phyloP scores from a whole-genome alignment of 2,329 filamentous ascomycete species.

The Lachnellula arida region DNA sequence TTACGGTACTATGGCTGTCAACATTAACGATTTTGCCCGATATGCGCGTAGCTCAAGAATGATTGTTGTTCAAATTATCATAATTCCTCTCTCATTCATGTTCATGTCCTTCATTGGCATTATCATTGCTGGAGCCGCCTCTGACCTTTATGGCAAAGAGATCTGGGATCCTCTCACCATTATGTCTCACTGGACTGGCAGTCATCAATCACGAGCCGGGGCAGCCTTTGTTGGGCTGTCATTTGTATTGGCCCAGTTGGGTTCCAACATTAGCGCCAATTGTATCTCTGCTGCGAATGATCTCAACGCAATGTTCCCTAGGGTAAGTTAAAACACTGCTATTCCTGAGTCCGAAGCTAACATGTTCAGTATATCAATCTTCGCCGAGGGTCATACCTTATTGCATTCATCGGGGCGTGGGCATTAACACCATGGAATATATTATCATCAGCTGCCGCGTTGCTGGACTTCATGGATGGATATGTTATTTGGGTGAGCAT shows the following conservation, averaged over 20 bases:
- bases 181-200: constrained; percentile 35
- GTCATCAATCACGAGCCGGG: constrained; percentile 29
- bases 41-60: constrained; percentile 18
- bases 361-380: constrained; percentile 50
- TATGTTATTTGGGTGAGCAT: constrained; percentile 27
- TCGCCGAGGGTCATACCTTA: constrained; percentile 45
- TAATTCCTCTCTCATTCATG: constrained; percentile 9
- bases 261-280: constrained; percentile 48
- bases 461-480: constrained; percentile 24
- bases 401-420: constrained; percentile 35
- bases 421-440: constrained; percentile 43
- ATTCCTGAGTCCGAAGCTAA: constrained; percentile 26
- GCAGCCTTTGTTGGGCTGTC: constrained; percentile 45
- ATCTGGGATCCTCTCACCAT: constrained; percentile 45
- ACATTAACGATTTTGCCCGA: constrained; percentile 39
- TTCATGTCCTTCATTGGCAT: constrained; percentile 37
- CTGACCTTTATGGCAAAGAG: constrained; percentile 44
- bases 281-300: constrained; percentile 49
- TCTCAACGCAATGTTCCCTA: constrained; percentile 28
- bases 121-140: constrained; percentile 48
- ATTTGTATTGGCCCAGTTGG: constrained; percentile 39
- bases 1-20: constrained; percentile 21
- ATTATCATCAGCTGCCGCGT: constrained; percentile 23
- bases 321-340: too few species aligned
- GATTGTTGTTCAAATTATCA: neutral